Conservation (phyloP, 78 protist genomes). For the Planoprotostelium fungivorum region DNA sequence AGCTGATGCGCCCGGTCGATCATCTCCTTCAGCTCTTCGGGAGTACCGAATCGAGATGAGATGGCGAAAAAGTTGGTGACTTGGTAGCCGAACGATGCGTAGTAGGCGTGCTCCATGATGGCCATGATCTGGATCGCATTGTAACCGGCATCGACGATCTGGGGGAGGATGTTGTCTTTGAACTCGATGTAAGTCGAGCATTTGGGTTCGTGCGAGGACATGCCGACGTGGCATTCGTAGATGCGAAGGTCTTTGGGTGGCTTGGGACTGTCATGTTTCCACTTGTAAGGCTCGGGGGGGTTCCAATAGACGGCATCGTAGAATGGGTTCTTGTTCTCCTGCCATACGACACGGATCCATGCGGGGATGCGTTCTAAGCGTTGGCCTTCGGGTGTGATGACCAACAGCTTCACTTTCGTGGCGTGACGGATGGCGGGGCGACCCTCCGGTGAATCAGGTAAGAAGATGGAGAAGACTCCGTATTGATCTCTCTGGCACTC, state of each 20-base stretch:
- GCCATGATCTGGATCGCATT: constrained; percentile 94
- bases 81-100: constrained; percentile 92
- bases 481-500: constrained; percentile 30
- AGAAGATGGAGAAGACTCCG: constrained; percentile 64
- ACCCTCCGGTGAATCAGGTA: constrained; percentile 63
- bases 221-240: constrained; percentile 93
- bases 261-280: constrained; percentile 50
- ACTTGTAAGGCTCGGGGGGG: constrained; percentile 51
- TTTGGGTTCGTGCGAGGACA: constrained; percentile 67
- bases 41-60: constrained; percentile 59
- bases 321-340: constrained; percentile 45
- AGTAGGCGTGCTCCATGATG: constrained; percentile 95
- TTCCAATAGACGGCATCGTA: constrained; percentile 71
- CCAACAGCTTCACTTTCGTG: constrained; percentile 34
- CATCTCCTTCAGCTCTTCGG: constrained; percentile 77
- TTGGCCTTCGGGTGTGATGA: neutral
- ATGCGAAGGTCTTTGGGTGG: constrained; percentile 58
- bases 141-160: constrained; percentile 69
- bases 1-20: constrained; percentile 79
- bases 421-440: constrained; percentile 69
- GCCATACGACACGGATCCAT: constrained; percentile 66
- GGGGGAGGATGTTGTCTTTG: constrained; percentile 18
- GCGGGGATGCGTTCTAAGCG: constrained; percentile 77
- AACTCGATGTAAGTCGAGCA: constrained; percentile 62
- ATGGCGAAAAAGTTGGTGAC: constrained; percentile 81